Evolutionary conservation across 371 early-diverging fungal genomes (phyloP), one percentile per base, ranked within the genome.

Genomic region (Parasitella parasitica): DNA sequence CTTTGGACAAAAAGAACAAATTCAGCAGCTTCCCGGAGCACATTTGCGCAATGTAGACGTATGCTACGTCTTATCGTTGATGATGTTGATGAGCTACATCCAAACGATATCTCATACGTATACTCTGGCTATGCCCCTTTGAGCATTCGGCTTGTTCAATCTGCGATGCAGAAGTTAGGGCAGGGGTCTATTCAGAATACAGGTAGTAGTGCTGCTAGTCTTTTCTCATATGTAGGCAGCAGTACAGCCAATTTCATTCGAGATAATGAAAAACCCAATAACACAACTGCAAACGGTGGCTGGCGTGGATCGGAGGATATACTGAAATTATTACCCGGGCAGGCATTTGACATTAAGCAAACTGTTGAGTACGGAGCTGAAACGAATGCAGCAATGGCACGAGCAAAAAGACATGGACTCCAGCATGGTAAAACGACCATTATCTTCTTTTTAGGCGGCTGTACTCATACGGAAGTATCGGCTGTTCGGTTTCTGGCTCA

Each of bases 101-200:
- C 95, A 0, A 88, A 89, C 39, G 97, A 97, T 74, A 85, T 94
- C 0, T 86, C 94, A 0, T 97, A 94, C 64, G 96, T 96, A 15
- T 96, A 94, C 66, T 92, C 94, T 0, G 98, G 98, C 3, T 97
- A 93, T 71, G 97, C 96, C 2, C 97, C 98, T 3, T 57, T 96
- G 27, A 87, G 88, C 27, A 86, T 94, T 6, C 89, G 98, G 39
- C 75, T 97, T 30, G 83, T 97, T n/a, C 94, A 98, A 68, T 86
- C 86, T 54, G 91, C 93, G n/a, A 64, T 86, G 66, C 74, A 78
- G 57, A 79, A 75, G 20, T 36, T 71, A 20, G 67, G 71, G 2
- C 68, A 49, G 16, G 61, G 56, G 27, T 60, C 66, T 24, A 64
- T 62, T 27, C 71, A 54, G 18, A 61, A 52, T 15, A 57, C 62